A percentile compares a stretch with the other conserved stretches of the same genome.
Evolutionary conservation across 169 alveolate species (phyloP).

Genomic region (Plasmodium knowlesi): DNA sequence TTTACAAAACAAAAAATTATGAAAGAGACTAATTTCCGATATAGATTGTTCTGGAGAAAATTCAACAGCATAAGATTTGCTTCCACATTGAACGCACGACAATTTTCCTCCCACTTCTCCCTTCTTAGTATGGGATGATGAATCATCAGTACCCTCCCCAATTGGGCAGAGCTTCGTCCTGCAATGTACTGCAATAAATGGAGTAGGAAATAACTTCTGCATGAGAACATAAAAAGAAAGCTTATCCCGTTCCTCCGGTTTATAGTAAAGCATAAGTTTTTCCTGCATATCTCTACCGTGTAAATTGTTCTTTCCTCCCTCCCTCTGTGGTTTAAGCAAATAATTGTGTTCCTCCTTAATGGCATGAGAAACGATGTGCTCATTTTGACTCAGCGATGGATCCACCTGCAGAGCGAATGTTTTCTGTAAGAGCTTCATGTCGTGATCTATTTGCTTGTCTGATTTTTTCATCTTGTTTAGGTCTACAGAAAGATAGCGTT

Average conservation of each 20-base stretch:
- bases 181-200: slow-evolving; percentile 37
- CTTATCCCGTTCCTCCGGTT: slow-evolving; percentile 48
- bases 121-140: not conserved
- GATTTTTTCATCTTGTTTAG: slow-evolving; percentile 38
- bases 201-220: slow-evolving; percentile 61
- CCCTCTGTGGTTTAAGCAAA: slow-evolving; percentile 88
- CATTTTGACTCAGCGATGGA: slow-evolving; percentile 26
- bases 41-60: slow-evolving; percentile 55
- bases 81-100: not conserved
- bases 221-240: slow-evolving; percentile 25
- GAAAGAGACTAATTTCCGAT: slow-evolving; percentile 59
- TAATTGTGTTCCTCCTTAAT: slow-evolving; percentile 72
- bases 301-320: slow-evolving; percentile 89
- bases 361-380: slow-evolving; percentile 61
- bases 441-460: slow-evolving; percentile 29
- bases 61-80: not conserved
- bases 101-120: slow-evolving; percentile 27
- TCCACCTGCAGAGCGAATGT: slow-evolving; percentile 73
- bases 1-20: slow-evolving; percentile 40
- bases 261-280: slow-evolving; percentile 69
- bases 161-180: not conserved
- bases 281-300: slow-evolving; percentile 78
- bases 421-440: slow-evolving; percentile 51
- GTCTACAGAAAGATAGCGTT: slow-evolving; percentile 25
- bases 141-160: not conserved